Base-by-base conservation (phyloP, 352 stramenopile genomes). In the Phytophthora tentaculata region DNA sequence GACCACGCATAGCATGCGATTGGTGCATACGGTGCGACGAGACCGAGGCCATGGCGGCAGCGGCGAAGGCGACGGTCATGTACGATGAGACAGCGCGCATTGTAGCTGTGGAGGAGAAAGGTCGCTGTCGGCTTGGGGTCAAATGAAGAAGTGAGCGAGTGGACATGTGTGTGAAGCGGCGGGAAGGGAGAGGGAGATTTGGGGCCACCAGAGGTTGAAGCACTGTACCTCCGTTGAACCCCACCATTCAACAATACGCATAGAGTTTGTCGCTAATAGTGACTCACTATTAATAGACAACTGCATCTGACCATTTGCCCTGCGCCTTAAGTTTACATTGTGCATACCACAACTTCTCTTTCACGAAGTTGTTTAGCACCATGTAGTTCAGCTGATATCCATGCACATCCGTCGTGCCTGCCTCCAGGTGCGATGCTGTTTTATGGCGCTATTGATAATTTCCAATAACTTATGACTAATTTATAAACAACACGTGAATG, bases 131-230 rank as follows among this genome's bases (percentile, higher is more conserved):
- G 49, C 56, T 62, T 50, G 43, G 9, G 50, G 53, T 61, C 54
- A 59, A 70, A 74, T 74, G n/a, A 28, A 41, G 48, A 70, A 74
- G 61, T 74, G 67, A 61, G 67, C 63, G 53, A 54, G 35, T 63
- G 56, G 23, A n/a, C 24, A 54, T 44, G 35, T 50, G 56, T 45
- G 39, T 48, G 41, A 13, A 59, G 13, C 58, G 26, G 53, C 52
- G 55, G 44, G 64, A 54, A 61, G 39, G n/a, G 51, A 14, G 29
- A 60, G 55, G 23, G 22, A 20, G 35, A 43, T 43, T 43, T 43
- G 12, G 35, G 35, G 35, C 12, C n/a, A n/a, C n/a, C 35, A 43
- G 35, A 43, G 35, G 13, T 43, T 43, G 29, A 37, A 37, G 29
- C 29, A 1, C 32, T 41, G 64, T 44, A 57, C 62, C 54, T 44